Evolutionary conservation across 306 rosid genomes (phyloP), one percentile per base, ranked within the genome.

Genomic region (Acmispon strigosus): DNA sequence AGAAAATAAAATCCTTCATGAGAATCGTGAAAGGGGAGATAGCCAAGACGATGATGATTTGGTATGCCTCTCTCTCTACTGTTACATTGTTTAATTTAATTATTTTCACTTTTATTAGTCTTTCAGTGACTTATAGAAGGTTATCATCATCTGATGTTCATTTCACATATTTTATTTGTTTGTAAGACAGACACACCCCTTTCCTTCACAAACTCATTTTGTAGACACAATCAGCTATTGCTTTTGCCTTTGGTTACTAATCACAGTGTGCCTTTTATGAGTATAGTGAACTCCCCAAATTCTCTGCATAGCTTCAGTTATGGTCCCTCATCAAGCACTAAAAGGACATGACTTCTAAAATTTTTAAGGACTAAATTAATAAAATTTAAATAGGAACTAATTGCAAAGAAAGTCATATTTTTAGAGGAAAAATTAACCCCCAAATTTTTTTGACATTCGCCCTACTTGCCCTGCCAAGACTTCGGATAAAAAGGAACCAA

Each of bases 31-130:
- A 79, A 87, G 96, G 74, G 96, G 98, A 70, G 89, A 81, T 70
- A 89, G 57, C 80, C 94, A 80, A 10, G 98, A 94, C 68, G 97
- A 90, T 74, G 98, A 94, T 87, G 98, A 94, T 79, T 69, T 94
- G 96, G 98, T 94, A 87, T 74, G 76, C 59, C 42, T 60, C 41
- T 70, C 37, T 51, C 7, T 43, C 55, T 13, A 6, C 37, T 32
- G 8, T 67, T 24, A 3, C 41, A 14, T 22, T 16, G 41, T 70
- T 42, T 1, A 0, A 39, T 56, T 69, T 20, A 41, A 45, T 67
- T 6, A 13, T 34, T 47, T 36, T 51, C 9, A n/a, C 54, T 60
- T 65, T 5, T 8, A 19, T 7, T 20, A 70, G 39, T 16, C 45
- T 59, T 45, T 61, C 61, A 47, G 48, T 69, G 32, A 27, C 59